A percentile compares a stretch with the other conserved stretches of the same genome.
Evolutionary conservation across 2,329 filamentous ascomycete species (phyloP).

Genomic region (Aspergillus fijiensis): DNA sequence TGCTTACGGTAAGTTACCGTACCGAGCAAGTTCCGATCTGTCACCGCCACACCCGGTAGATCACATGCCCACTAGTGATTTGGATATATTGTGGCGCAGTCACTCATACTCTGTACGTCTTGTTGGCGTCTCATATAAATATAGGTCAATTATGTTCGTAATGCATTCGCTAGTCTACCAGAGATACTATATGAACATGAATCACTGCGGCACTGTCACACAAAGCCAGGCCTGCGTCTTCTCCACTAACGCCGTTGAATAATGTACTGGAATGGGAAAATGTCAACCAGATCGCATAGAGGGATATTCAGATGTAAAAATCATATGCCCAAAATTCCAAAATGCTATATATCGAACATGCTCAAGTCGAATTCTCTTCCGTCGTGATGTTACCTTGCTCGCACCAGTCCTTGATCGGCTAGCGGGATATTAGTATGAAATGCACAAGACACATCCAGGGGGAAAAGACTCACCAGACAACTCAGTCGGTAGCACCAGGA

Average conservation of each 20-base stretch:
- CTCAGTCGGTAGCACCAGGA: slow-evolving; percentile 94
- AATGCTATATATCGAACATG: neutral
- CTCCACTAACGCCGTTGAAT: neutral
- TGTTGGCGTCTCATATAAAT: too few relatives aligned
- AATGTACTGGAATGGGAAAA: neutral
- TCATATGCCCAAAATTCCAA: neutral
- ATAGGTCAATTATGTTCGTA: neutral
- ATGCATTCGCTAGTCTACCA: neutral
- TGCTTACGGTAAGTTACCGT: neutral
- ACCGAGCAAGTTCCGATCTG: neutral
- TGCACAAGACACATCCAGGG: neutral
- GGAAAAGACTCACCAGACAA: slow-evolving; percentile 70
- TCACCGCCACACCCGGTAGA: neutral
- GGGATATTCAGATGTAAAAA: neutral
- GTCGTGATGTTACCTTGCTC: slow-evolving; percentile 35
- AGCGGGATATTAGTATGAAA: slow-evolving; percentile 16
- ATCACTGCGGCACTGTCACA: neutral
- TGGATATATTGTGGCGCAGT: neutral
- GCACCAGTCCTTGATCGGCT: slow-evolving; percentile 50
- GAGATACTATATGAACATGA: neutral
- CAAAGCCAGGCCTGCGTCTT: neutral
- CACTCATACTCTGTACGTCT: too few relatives aligned
- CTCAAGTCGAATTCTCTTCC: neutral
- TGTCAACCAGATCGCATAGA: neutral
- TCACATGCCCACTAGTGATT: neutral